Base-by-base conservation (phyloP, 2,329 filamentous ascomycete genomes). In the Aplosporella prunicola region DNA sequence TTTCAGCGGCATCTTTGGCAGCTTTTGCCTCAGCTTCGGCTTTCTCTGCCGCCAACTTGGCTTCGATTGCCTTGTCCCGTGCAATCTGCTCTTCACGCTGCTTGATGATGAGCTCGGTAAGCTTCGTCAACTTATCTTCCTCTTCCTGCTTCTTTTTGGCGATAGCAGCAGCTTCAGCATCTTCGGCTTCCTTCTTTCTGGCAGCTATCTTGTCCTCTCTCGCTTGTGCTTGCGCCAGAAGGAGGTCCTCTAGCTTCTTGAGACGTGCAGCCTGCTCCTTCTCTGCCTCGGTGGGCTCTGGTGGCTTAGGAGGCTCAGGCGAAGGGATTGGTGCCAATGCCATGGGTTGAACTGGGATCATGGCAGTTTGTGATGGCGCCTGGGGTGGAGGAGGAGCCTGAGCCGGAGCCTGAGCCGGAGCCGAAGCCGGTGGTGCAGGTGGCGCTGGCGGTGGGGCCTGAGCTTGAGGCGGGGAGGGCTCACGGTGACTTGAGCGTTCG, bases 1-100 rank as follows among this genome's bases (percentile, higher is more conserved):
- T 66, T 15, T 66, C 64, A 25, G 64, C 63, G 15, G 66, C 64
- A 42, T 66, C 69, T 51, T 72, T 71, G 25, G 63, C 63, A n/a
- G 67, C 67, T 33, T 67, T 60, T 9, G 60, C 56, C 28, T 68
- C 65, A 24, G 63, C 60, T 31, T 60, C 61, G 5, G 56, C 51
- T 47, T 52, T 47, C 31, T 39, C 40, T 5, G 40, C 30, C 2
- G 28, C 31, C 7, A 23, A 20, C 13, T 32, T 41, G 9, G 55
- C 53, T 0, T 55, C 57, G 8, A 47, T 38, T 1, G 54, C 58
- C 14, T 49, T 51, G 41, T 63, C 58, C 7, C 56, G 47, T 31
- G 55, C 58, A 20, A 59, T 43, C 32, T 58, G 57, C 28, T 61
- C 54, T 18, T 65, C 60, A 38, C 64, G 60, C 20, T 62, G 59